A percentile compares a stretch with the other conserved stretches of the same genome.
These are phyloP conservation scores for Sarocladium oryzae DNA, from an alignment of 2,329 filamentous ascomycete genomes.

Conservation along the genomic window DNA sequence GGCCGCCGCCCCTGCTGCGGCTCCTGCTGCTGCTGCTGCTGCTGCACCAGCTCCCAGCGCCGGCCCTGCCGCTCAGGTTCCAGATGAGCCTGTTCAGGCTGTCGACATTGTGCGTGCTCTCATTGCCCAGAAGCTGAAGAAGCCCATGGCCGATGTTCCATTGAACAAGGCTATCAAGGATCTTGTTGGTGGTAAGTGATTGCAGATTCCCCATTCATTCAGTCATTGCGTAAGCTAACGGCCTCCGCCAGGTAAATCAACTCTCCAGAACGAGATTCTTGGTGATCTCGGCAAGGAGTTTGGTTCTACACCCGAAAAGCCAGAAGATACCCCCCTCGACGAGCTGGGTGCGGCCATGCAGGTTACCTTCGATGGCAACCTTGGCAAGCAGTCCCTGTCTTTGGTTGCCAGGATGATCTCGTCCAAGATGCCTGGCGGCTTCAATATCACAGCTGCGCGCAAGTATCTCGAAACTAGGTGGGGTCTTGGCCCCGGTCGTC, in stretches of 20 bases:
- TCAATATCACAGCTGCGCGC: constrained; percentile 93
- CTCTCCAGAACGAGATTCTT: constrained; percentile 96
- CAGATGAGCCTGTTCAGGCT: constrained; percentile 81
- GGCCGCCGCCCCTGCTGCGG: constrained; percentile 46
- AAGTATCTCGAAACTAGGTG: constrained; percentile 94
- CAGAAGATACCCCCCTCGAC: constrained; percentile 93
- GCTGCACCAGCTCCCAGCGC: constrained; percentile 61
- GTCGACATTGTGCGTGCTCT: constrained; percentile 84
- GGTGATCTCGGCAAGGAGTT: constrained; percentile 98
- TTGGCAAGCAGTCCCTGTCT: constrained; percentile 93
- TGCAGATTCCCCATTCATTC: background rate
- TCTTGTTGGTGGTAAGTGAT: constrained; percentile 78
- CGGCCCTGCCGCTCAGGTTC: constrained; percentile 79
- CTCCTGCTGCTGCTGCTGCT: constrained; percentile 48
- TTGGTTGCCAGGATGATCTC: constrained; percentile 92
- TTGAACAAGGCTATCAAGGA: constrained; percentile 98
- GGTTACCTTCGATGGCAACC: constrained; percentile 95
- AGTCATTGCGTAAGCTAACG: background rate
- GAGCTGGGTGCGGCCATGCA: constrained; percentile 95
- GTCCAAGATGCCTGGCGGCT: constrained; percentile 98
- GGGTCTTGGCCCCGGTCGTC: constrained; percentile 79
- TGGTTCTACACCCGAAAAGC: constrained; percentile 94
- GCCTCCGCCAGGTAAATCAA: constrained; percentile 73
- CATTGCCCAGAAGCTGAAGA: constrained; percentile 97
- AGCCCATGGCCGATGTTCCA: constrained; percentile 79